Base-by-base conservation (phyloP, 495 filamentous ascomycete genomes). In the Tetracladium setigerum region DNA sequence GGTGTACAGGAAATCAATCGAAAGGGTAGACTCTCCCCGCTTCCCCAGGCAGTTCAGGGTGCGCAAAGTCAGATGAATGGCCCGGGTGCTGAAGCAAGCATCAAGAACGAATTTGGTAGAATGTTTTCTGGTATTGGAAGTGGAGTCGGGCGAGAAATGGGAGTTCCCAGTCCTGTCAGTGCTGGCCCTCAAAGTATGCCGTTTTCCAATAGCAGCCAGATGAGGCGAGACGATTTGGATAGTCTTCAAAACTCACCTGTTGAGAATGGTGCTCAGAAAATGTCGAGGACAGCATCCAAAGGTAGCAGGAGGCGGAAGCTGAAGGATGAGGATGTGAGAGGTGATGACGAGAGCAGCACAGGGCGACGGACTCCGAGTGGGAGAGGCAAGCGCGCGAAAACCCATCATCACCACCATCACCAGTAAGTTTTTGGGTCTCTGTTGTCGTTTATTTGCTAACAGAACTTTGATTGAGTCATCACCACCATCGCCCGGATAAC, bases 111-210 rank as follows among this genome's bases (percentile, higher is more conserved):
- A 56, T 85, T 95, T 59, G 88, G 88, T 8, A 78, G 86, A 27
- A 91, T 95, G 68, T 95, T 95, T 65, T 84, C 86, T 3, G 89
- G 89, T 15, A 84, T 95, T 55, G 89, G 89, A 33, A 90, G 83
- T 63, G 89, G 89, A 35, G 81, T 90, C 5, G 82, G 86, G 24
- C 79, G 75, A 37, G 73, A 78, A 36, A 71, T 74, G 41, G 48
- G 47, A 35, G 52, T 47, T 31, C 48, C 56, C 17, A 58, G 56
- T 35, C 57, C 57, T 16, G 65, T 68, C 39, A 67, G 63, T 30
- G 43, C 53, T 11, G 49, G 42, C 14, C 37, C 50, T 17, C 52
- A 48, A 34, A 72, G 71, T 54, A 55, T 67, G 16, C 68, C 70
- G 12, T 77, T 67, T 42, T 62, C 66, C 10, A 62, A 54, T 22